Conservation (phyloP, 768 basidiomycete species). For the Hebeloma cylindrosporum region DNA sequence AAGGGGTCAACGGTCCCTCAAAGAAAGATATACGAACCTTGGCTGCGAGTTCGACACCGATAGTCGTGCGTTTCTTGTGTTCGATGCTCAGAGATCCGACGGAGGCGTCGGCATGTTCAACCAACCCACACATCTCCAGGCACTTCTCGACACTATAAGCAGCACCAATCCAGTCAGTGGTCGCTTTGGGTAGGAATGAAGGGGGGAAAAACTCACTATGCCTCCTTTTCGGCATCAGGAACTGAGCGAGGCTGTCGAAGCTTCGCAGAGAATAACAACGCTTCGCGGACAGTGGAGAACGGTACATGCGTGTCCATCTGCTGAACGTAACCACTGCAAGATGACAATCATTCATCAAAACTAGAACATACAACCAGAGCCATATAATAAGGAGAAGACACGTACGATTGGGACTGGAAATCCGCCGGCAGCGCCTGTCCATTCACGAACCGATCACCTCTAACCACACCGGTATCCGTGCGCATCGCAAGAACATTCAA, state of each 20-base stretch:
- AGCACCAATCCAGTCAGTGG: not conserved
- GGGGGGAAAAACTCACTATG: conserved; percentile 58
- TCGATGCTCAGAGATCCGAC: conserved; percentile 69
- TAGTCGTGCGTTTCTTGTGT: conserved; percentile 79
- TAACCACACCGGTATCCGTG: conserved; percentile 45
- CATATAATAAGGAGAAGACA: not conserved
- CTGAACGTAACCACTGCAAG: conserved; percentile 68
- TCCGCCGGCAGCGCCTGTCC: conserved; percentile 51
- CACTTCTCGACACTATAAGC: conserved; percentile 43
- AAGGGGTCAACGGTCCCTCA: not conserved
- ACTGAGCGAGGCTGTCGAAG: conserved; percentile 74
- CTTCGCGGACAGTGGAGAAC: conserved; percentile 80
- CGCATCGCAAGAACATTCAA: conserved; percentile 59
- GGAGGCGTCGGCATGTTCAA: conserved; percentile 60
- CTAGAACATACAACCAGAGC: not conserved
- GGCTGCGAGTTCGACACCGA: conserved; percentile 86
- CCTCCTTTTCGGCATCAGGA: conserved; percentile 70
- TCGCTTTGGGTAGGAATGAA: conserved; percentile 20
- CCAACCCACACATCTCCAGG: conserved; percentile 64
- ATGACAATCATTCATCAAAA: not conserved
- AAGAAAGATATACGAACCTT: conserved; percentile 46
- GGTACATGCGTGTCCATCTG: conserved; percentile 82
- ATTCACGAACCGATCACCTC: conserved; percentile 57
- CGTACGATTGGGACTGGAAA: conserved; percentile 61
- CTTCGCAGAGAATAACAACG: conserved; percentile 77